Conservation (phyloP, 2,329 filamentous ascomycete genomes). For the Daldinia sp. region DNA sequence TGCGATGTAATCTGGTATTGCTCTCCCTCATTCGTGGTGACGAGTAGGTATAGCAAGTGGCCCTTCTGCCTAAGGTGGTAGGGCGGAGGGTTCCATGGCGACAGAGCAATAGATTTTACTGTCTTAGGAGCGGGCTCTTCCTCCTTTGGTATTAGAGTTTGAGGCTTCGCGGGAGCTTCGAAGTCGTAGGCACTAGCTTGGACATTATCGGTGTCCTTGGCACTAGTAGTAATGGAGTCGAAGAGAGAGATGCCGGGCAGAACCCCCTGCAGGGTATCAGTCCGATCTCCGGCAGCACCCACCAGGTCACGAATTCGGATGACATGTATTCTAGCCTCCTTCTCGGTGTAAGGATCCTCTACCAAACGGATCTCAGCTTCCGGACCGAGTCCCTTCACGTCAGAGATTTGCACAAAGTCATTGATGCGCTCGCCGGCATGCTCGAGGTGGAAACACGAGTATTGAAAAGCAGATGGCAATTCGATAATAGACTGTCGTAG, state of each 20-base stretch:
- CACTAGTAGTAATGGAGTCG: slow-evolving; percentile 71
- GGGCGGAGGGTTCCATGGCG: slow-evolving; percentile 95
- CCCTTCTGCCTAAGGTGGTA: slow-evolving; percentile 90
- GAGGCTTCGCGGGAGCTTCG: slow-evolving; percentile 70
- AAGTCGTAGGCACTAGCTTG: slow-evolving; percentile 73
- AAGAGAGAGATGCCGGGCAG: slow-evolving; percentile 86
- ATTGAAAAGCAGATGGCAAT: slow-evolving; percentile 89
- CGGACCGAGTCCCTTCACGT: slow-evolving; percentile 79
- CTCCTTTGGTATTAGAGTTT: slow-evolving; percentile 73
- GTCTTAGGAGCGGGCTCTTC: slow-evolving; percentile 82
- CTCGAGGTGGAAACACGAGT: slow-evolving; percentile 98
- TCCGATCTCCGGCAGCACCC: slow-evolving; percentile 87
- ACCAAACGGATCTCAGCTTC: slow-evolving; percentile 83
- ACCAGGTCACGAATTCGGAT: slow-evolving; percentile 91
- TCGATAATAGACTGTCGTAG: slow-evolving; percentile 97
- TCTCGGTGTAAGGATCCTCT: slow-evolving; percentile 97
- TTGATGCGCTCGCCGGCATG: slow-evolving; percentile 89
- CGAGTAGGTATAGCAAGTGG: slow-evolving; percentile 87
- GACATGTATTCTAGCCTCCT: slow-evolving; percentile 94
- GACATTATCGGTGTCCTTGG: slow-evolving; percentile 49
- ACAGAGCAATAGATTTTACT: slow-evolving; percentile 86
- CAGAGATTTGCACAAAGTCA: slow-evolving; percentile 91
- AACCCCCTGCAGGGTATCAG: slow-evolving; percentile 86
- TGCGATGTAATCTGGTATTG: slow-evolving; percentile 93
- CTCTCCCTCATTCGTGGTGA: slow-evolving; percentile 93